phyloP scores from a whole-genome alignment of 768 basidiomycete species.

The Boletus sp. region DNA sequence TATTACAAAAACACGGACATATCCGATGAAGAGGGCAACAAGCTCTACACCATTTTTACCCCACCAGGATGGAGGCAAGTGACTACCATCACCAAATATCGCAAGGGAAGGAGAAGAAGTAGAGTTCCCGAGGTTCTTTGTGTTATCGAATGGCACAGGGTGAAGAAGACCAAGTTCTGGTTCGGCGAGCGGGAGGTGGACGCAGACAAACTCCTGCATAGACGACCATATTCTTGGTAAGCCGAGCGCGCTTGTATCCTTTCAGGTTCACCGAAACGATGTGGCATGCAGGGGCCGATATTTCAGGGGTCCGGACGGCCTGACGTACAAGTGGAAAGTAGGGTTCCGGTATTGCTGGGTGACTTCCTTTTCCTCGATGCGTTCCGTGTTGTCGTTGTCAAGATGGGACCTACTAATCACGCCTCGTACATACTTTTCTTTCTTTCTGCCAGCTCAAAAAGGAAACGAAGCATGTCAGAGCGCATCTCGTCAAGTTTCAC shows the following conservation, averaged over 20 bases:
- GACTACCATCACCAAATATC: constrained; percentile 11
- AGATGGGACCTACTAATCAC: constrained; percentile 2
- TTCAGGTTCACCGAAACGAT: neutral
- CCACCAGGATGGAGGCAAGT: constrained; percentile 13
- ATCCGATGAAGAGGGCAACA: constrained; percentile 18
- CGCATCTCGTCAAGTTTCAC: constrained; percentile 18
- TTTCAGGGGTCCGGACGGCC: constrained; percentile 31
- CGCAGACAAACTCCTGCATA: constrained; percentile 14
- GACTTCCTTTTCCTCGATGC: constrained; percentile 1
- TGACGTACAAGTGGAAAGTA: constrained; percentile 33
- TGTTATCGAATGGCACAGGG: constrained; percentile 30
- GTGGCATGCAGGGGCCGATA: constrained; percentile 20
- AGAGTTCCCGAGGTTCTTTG: constrained; percentile 18
- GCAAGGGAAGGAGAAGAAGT: neutral
- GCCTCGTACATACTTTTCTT: neutral
- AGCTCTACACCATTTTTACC: constrained; percentile 18
- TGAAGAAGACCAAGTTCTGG: constrained; percentile 26
- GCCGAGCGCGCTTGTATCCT: neutral
- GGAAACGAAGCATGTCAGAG: constrained; percentile 10
- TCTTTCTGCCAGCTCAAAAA: constrained; percentile 10
- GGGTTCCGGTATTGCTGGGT: constrained; percentile 20
- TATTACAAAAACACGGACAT: constrained; percentile 20
- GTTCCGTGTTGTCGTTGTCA: neutral
- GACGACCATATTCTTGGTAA: constrained; percentile 11
- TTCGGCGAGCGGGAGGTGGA: constrained; percentile 25